Evolutionary conservation across 148 eudicot genomes (phyloP), one percentile per base, ranked within the genome.

Genomic region (Heliamphora exappendiculata): DNA sequence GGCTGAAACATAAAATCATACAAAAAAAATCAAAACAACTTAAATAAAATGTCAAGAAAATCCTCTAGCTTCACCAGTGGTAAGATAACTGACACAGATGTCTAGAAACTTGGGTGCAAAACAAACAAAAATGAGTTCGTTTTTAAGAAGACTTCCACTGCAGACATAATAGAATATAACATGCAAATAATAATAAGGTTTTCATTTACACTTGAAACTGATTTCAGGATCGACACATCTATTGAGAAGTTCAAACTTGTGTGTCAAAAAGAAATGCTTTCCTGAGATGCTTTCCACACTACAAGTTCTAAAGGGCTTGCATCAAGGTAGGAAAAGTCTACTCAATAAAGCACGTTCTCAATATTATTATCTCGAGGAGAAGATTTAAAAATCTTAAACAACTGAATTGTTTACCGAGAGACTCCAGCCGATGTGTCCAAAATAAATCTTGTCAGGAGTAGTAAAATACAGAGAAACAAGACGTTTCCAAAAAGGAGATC

Each of bases 401-500:
- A n/a, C n/a, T n/a, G n/a, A 31, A 65, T 75, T 19, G 24, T 28
- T 83, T 81, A 86, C 88, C 79, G 34, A 17, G 55, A 70, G 66
- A 57, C 70, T 76, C 73, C 75, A 71, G 70, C 53, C 53, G 78
- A 39, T 66, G 76, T 44, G 33, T 84, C 79, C 80, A 89, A 68
- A 50, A 77, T 70, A 73, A 53, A 82, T 78, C 84, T 88, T 26
- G 89, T 82, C 34, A 77, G 74, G 16, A 73, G 50, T 31, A 78
- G 81, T 57, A 91, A 71, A 74, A 80, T 76, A 53, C 69, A 69
- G 41, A 89, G 62, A 79, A 87, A 91, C n/a, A 73, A 29, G 54
- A 88, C 16, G 69, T 88, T 91, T 41, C 92, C 92, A 0, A 88
- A 37, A 20, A 91, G 31, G 57, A 84, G 80, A 77, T 80, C 85